phyloP scores from a whole-genome alignment of 2,329 filamentous ascomycete genomes.

The Cytospora mali region DNA sequence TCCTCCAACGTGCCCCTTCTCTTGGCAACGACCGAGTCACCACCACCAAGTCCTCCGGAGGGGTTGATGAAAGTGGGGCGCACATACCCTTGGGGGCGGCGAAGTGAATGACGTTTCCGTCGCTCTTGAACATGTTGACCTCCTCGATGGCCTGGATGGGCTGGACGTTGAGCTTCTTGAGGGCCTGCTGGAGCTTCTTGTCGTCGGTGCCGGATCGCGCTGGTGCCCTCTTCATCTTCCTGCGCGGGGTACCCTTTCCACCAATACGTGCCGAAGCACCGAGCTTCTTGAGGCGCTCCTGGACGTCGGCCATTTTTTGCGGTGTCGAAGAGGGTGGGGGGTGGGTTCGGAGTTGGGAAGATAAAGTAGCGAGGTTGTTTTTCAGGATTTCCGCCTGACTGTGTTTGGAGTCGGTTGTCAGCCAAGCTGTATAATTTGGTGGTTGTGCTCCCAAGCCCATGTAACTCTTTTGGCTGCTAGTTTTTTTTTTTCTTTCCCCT shows the following conservation, averaged over 20 bases:
- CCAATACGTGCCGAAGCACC: slow-evolving; percentile 63
- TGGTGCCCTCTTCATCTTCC: slow-evolving; percentile 98
- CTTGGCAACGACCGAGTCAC: not conserved
- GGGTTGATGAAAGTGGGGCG: not conserved
- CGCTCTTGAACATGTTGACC: slow-evolving; percentile 99
- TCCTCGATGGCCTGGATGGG: slow-evolving; percentile 99
- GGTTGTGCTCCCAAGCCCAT: not conserved
- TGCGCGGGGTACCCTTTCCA: slow-evolving; percentile 96
- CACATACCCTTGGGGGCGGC: slow-evolving; percentile 86
- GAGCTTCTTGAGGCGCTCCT: slow-evolving; percentile 64
- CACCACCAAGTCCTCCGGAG: not conserved
- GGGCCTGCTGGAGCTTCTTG: slow-evolving; percentile 96
- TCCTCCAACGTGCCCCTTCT: too few species aligned
- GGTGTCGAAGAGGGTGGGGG: slow-evolving; percentile 24
- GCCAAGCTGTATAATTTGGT: slow-evolving; percentile 6
- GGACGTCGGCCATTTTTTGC: slow-evolving; percentile 54
- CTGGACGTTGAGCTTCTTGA: slow-evolving; percentile 99
- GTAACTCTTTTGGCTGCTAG: slow-evolving; percentile 12
- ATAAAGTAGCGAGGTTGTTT: too few species aligned
- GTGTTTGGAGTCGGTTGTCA: slow-evolving; percentile 25
- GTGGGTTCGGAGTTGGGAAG: slow-evolving; percentile 23
- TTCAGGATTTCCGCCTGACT: slow-evolving; percentile 27
- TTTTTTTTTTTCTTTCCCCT: not conserved
- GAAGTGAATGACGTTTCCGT: slow-evolving; percentile 99
- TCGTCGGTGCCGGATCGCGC: slow-evolving; percentile 92